These are phyloP conservation scores for Debaryomyces prosopidis DNA, from an alignment of 805 yeast genomes.

Conservation along the genomic window DNA sequence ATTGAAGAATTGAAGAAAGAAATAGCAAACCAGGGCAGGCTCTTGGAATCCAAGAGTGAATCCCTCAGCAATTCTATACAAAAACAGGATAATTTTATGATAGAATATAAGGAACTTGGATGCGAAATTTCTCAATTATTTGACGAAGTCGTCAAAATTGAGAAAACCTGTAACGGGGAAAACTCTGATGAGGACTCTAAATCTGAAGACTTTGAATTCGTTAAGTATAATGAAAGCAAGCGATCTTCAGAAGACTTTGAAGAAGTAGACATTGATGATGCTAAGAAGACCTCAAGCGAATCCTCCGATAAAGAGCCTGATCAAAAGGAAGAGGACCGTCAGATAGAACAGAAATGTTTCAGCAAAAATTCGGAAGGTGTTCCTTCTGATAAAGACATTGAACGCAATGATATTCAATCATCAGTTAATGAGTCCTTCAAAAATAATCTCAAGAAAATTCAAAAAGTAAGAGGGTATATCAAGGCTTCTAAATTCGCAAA, in stretches of 20 bases:
- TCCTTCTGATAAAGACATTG: too few relatives aligned
- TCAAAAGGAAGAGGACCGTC: too few relatives aligned
- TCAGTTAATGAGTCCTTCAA: too few relatives aligned
- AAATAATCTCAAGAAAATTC: too few relatives aligned
- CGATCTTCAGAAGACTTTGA: background rate
- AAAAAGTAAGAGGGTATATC: too few relatives aligned
- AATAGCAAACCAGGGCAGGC: background rate
- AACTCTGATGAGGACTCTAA: slow-evolving; percentile 3
- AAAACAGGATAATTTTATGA: too few relatives aligned
- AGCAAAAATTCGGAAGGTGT: too few relatives aligned
- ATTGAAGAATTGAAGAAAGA: background rate
- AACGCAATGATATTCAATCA: too few relatives aligned
- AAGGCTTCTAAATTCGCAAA: too few relatives aligned
- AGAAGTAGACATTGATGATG: background rate
- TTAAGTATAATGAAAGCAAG: background rate
- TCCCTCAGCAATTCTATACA: background rate
- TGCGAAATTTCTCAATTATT: background rate
- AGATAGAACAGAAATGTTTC: too few relatives aligned
- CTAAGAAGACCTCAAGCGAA: background rate
- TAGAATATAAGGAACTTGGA: background rate
- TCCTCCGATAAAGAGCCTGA: background rate
- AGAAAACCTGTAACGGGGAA: background rate
- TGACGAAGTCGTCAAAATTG: background rate
- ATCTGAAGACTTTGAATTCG: slow-evolving; percentile 5
- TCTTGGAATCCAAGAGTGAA: background rate